Percentiles rank a stretch among this genome's conserved stretches.
phyloP scores from a whole-genome alignment of 2,329 filamentous ascomycete genomes.

The Thielaviopsis punctulata region DNA sequence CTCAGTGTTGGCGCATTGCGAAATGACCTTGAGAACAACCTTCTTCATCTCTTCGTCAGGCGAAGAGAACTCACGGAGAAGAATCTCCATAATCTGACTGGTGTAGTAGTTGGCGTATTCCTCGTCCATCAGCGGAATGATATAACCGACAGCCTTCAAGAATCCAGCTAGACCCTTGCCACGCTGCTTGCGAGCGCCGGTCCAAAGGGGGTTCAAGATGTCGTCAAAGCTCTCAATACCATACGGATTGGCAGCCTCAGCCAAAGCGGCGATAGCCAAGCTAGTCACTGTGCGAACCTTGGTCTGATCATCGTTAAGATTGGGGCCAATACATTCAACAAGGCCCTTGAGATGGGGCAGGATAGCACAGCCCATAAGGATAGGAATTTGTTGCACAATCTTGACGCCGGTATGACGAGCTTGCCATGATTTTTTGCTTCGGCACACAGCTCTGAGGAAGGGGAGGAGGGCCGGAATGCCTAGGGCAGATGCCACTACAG shows the following conservation, averaged over 20 bases:
- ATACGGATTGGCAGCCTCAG: slow-evolving; percentile 92
- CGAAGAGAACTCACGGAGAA: slow-evolving; percentile 87
- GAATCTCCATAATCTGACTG: slow-evolving; percentile 95
- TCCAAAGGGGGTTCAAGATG: slow-evolving; percentile 94
- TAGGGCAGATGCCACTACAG: slow-evolving; percentile 87
- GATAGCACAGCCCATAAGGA: slow-evolving; percentile 95
- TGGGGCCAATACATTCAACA: slow-evolving; percentile 90
- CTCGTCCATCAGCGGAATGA: slow-evolving; percentile 98
- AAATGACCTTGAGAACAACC: slow-evolving; percentile 92
- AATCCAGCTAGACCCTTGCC: slow-evolving; percentile 93
- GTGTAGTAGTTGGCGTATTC: slow-evolving; percentile 99
- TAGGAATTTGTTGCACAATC: slow-evolving; percentile 97
- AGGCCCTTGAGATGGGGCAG: slow-evolving; percentile 88
- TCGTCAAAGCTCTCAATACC: slow-evolving; percentile 99
- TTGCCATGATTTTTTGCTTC: slow-evolving; percentile 98
- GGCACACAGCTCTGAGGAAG: slow-evolving; percentile 87
- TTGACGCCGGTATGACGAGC: slow-evolving; percentile 96
- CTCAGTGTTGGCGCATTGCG: slow-evolving; percentile 84
- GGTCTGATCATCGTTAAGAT: slow-evolving; percentile 92
- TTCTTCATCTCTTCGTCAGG: slow-evolving; percentile 99
- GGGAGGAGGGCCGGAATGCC: slow-evolving; percentile 90
- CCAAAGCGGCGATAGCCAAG: slow-evolving; percentile 82
- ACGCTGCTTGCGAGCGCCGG: slow-evolving; percentile 84
- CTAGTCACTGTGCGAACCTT: slow-evolving; percentile 95
- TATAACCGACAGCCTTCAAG: slow-evolving; percentile 92